These are phyloP conservation scores for Cocos nucifera DNA, from an alignment of 176 grass and related monocot genomes.

Conservation along the genomic window DNA sequence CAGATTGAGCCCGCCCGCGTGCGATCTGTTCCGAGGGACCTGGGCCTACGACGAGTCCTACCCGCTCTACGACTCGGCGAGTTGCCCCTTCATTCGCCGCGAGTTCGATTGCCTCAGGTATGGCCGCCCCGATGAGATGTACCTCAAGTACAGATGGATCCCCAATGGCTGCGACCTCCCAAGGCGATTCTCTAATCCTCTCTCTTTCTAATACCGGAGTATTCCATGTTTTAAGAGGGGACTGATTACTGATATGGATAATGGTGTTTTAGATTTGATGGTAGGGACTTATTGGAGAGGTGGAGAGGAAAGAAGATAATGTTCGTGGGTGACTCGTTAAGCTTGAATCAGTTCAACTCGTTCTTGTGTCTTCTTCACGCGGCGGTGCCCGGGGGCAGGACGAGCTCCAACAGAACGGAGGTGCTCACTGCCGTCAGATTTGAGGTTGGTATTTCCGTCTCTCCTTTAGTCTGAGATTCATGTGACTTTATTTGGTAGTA, in stretches of 20 bases:
- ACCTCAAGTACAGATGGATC: constrained; percentile 77
- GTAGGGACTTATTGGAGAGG: constrained; percentile 35
- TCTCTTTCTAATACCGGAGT: too few species aligned
- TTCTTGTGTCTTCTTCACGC: constrained; percentile 72
- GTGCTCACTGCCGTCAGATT: constrained; percentile 36
- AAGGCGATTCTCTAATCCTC: constrained; percentile 19
- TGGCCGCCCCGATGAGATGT: constrained; percentile 49
- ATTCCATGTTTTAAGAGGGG: too few species aligned
- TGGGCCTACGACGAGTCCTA: constrained; percentile 75
- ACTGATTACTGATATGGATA: background rate
- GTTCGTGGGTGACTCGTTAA: constrained; percentile 92
- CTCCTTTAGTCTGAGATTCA: too few species aligned
- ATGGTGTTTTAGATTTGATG: constrained; percentile 47
- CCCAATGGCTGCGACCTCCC: constrained; percentile 29
- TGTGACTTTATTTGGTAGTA: too few species aligned
- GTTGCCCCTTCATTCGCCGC: constrained; percentile 65
- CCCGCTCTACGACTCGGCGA: constrained; percentile 62
- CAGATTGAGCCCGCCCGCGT: background rate
- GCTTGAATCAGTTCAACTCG: constrained; percentile 82
- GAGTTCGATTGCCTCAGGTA: constrained; percentile 79
- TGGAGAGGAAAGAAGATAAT: constrained; percentile 71
- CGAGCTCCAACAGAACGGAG: constrained; percentile 18
- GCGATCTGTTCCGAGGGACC: constrained; percentile 43
- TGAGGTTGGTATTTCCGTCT: constrained; percentile 23
- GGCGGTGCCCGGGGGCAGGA: constrained; percentile 21